Base-by-base conservation (phyloP, 352 stramenopile genomes). In the Phytophthora niederhauseri region DNA sequence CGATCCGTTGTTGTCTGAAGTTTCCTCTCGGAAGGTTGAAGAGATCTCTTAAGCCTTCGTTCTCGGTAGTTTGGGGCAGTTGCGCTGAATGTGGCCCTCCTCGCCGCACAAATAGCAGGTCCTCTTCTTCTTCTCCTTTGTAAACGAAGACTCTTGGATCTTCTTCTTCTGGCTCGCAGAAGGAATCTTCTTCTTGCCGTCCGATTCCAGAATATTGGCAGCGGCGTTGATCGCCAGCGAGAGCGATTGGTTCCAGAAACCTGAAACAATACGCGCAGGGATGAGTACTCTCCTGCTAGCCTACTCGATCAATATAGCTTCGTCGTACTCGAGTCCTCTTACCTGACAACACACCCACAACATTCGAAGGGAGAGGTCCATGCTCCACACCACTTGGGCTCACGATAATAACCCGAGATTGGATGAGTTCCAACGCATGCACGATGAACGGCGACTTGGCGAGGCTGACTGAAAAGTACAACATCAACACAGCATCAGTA, bases 331-430 rank as follows among this genome's bases (percentile, higher is more conserved):
- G 24, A 38, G 8, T 6, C 15, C 24, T 49, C 31, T 41, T 62
- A 75, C 71, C 66, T 56, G 62, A 73, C 22, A 78, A 4, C 17
- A 78, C 67, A 22, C 71, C 71, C 26, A 78, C 63, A 30, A 78
- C 67, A 69, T 70, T 78, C 22, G 53, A 41, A 11, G 71, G 71
- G 14, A 78, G 48, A n/a, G 62, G 62, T n/a, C 71, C 71, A 60
- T 78, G 71, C 31, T 73, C 66, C 20, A 78, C 58, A 31, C 61
- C 64, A 7, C 36, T 69, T 8, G 67, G 71, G 50, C 71, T 78
- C 43, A 78, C 67, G 31, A 78, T 36, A 20, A 78, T 73, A 38
- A 69, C 54, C 17, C 61, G 61, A 12, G 67, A 67, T n/a, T 62
- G 54, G 22, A 57, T 64, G 43, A 75, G 71, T 20, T 65, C 66